Evolutionary conservation across 2,329 filamentous ascomycete genomes (phyloP).

Genomic region (Colletotrichum cordylinicola): DNA sequence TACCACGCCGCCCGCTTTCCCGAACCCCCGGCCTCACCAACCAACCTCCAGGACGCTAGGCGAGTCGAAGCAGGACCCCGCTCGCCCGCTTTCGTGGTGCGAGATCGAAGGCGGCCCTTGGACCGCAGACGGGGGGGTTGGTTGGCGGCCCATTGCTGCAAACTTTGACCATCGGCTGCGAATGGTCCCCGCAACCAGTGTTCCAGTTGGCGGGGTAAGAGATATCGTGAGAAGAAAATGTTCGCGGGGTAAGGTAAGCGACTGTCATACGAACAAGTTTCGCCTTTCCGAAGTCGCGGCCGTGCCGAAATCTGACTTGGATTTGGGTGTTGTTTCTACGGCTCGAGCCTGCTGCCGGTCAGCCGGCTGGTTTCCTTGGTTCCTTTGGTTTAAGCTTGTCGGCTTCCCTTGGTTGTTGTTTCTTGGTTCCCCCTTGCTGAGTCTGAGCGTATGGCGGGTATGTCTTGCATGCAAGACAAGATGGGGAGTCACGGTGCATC

Average conservation of each 20-base stretch:
- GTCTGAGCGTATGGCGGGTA: neutral
- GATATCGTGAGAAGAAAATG: neutral
- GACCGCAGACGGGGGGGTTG: neutral
- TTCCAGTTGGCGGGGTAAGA: slow-evolving; percentile 19
- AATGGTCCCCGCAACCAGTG: neutral
- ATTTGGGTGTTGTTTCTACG: neutral
- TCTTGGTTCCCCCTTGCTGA: neutral
- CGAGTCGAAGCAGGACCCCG: slow-evolving; percentile 1
- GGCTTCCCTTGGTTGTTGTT: neutral
- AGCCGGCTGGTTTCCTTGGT: neutral
- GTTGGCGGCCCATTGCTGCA: neutral
- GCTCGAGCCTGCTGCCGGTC: neutral
- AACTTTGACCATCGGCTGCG: neutral
- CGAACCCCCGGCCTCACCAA: neutral
- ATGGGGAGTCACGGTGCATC: neutral
- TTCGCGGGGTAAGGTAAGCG: neutral
- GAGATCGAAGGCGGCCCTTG: neutral
- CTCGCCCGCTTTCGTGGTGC: neutral
- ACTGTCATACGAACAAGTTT: neutral
- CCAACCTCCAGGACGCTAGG: neutral
- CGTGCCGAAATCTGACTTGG: neutral
- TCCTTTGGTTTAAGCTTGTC: neutral
- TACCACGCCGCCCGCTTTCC: slow-evolving; percentile 8
- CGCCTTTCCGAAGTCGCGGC: neutral
- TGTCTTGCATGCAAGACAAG: neutral